These are phyloP conservation scores for Cryptosporidium ubiquitum DNA, from an alignment of 169 alveolate genomes.

Conservation along the genomic window DNA sequence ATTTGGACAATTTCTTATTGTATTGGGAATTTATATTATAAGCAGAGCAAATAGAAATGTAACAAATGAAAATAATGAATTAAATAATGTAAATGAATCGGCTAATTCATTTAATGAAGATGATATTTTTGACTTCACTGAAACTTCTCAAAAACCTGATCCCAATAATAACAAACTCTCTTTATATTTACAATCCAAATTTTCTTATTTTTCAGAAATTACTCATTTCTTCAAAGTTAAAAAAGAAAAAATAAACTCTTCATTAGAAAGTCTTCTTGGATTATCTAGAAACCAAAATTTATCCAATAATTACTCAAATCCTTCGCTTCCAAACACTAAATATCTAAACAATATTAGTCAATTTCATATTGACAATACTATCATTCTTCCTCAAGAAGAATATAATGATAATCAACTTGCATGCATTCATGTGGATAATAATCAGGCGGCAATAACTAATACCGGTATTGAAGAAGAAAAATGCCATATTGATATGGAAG, in stretches of 20 bases:
- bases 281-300: slow-evolving; percentile 10
- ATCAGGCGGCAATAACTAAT: not conserved
- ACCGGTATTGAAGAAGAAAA: not conserved
- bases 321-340: not conserved
- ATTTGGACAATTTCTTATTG: slow-evolving; percentile 35
- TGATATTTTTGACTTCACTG: not conserved
- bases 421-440: not conserved
- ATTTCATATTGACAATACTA: slow-evolving; percentile 25
- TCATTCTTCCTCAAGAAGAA: slow-evolving; percentile 55
- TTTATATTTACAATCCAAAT: not conserved
- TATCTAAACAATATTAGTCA: not conserved
- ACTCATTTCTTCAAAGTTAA: slow-evolving; percentile 2
- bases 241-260: slow-evolving; percentile 33
- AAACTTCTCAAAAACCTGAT: not conserved
- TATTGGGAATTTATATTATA: slow-evolving; percentile 49
- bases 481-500: slow-evolving; percentile 6
- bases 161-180: not conserved
- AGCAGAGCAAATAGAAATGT: slow-evolving; percentile 24
- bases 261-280: slow-evolving; percentile 44
- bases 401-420: not conserved
- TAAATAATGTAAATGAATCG: not conserved
- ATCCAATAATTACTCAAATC: not conserved
- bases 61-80: not conserved
- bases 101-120: not conserved
- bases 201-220: not conserved